Evolutionary conservation across 768 basidiomycete species (phyloP).

Genomic region (Porpolomopsis calyptriformis): DNA sequence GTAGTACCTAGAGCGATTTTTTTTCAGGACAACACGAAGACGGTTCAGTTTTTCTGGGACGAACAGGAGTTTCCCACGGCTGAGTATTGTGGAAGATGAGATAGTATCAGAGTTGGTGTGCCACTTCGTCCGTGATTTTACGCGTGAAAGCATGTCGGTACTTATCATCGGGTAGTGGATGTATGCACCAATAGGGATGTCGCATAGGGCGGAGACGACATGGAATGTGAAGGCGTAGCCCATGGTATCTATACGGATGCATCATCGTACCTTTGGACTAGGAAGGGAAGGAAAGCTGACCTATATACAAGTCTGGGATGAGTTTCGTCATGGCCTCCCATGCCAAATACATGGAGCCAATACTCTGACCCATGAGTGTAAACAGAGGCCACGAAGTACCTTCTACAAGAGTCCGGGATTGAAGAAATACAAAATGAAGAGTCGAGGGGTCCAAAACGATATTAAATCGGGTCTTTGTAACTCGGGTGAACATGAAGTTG

Average conservation of each 20-base stretch:
- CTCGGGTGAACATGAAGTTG: background rate
- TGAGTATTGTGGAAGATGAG: constrained; percentile 45
- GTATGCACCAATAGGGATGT: constrained; percentile 77
- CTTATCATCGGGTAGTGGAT: constrained; percentile 97
- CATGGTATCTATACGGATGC: constrained; percentile 72
- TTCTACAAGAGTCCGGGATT: constrained; percentile 61
- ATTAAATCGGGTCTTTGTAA: constrained; percentile 61
- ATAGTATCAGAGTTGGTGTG: constrained; percentile 54
- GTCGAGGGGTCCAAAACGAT: constrained; percentile 55
- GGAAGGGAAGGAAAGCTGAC: constrained; percentile 29
- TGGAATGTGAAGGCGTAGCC: constrained; percentile 94
- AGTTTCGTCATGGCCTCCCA: constrained; percentile 73
- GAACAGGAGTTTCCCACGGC: constrained; percentile 54
- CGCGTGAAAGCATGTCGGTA: constrained; percentile 83
- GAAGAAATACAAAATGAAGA: constrained; percentile 76
- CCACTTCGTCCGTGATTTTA: constrained; percentile 43
- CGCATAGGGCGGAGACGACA: constrained; percentile 50
- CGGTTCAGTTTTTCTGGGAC: constrained; percentile 13
- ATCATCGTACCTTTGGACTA: background rate
- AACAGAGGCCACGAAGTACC: constrained; percentile 81
- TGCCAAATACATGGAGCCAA: constrained; percentile 77
- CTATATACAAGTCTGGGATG: constrained; percentile 86
- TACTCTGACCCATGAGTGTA: constrained; percentile 83
- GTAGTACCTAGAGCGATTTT: constrained; percentile 60
- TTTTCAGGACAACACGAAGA: background rate